These are phyloP conservation scores for Naganishia vishniacii DNA, from an alignment of 768 basidiomycete species.

Conservation along the genomic window DNA sequence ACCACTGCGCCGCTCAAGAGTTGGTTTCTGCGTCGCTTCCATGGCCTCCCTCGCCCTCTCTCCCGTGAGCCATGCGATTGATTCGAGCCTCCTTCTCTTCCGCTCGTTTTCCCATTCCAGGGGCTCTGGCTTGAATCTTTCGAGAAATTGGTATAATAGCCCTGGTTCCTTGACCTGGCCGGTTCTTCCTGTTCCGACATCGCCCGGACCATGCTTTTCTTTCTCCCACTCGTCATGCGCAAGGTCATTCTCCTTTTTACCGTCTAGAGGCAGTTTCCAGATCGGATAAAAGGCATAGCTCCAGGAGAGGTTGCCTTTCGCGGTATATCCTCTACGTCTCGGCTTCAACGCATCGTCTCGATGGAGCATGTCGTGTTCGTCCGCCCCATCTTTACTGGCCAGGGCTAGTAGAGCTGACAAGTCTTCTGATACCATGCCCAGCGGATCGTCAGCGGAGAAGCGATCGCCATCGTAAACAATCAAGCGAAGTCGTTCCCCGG, in stretches of 20 bases:
- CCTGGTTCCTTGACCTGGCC: conserved; percentile 19
- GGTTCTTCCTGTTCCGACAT: conserved; percentile 19
- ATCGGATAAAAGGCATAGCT: conserved; percentile 43
- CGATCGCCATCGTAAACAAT: conserved; percentile 45
- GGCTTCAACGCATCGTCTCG: conserved; percentile 31
- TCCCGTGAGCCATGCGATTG: conserved; percentile 46
- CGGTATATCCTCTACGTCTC: conserved; percentile 35
- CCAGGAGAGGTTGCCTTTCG: conserved; percentile 40
- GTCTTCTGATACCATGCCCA: conserved; percentile 46
- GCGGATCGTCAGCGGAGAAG: conserved; percentile 45
- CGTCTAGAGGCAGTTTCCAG: conserved; percentile 41
- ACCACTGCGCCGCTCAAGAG: conserved; percentile 37
- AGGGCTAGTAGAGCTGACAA: conserved; percentile 38
- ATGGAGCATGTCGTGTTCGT: conserved; percentile 22
- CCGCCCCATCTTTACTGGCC: conserved; percentile 20
- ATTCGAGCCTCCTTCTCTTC: conserved; percentile 39
- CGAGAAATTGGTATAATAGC: conserved; percentile 31
- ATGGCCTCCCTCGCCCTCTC: conserved; percentile 43
- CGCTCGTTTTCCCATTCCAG: conserved; percentile 44
- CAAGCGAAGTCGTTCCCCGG: conserved; percentile 43
- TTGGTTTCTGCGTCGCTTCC: conserved; percentile 39
- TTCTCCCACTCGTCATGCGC: conserved; percentile 24
- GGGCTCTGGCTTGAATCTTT: conserved; percentile 30
- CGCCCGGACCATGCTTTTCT: conserved; percentile 23
- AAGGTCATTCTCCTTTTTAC: conserved; percentile 23